Evolutionary conservation across 2,329 filamentous ascomycete species (phyloP).

Genomic region (Beauveria scarabaeidicola): DNA sequence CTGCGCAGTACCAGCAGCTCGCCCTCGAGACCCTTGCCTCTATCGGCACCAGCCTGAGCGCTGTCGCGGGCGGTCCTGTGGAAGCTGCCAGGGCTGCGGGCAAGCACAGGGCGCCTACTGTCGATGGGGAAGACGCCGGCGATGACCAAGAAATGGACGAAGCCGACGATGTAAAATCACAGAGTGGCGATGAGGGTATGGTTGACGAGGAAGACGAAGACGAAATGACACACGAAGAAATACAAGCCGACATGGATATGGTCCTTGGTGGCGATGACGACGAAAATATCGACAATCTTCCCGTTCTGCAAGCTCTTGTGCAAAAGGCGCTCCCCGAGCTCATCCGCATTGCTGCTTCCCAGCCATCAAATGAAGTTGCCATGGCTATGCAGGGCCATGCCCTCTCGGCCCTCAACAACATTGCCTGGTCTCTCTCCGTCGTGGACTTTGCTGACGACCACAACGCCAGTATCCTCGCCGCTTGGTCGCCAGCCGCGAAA

Average conservation of each 20-base stretch:
- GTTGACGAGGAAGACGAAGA: conserved; percentile 33
- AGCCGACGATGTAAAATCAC: conserved; percentile 25
- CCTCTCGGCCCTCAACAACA: conserved; percentile 56
- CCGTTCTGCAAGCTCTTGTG: conserved; percentile 39
- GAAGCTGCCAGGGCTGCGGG: conserved; percentile 1
- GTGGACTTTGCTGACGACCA: conserved; percentile 49
- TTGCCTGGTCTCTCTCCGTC: conserved; percentile 57
- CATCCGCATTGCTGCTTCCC: conserved; percentile 36
- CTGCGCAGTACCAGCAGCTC: conserved; percentile 40
- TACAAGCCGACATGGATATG: conserved; percentile 57
- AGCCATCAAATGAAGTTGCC: conserved; percentile 31
- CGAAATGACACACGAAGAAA: conserved; percentile 49
- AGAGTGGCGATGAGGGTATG: conserved; percentile 28
- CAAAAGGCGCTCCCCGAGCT: conserved; percentile 33
- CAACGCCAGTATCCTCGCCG: conserved; percentile 41
- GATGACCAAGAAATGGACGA: conserved; percentile 32
- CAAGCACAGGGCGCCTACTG: conserved; percentile 27
- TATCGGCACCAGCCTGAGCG: conserved; percentile 52
- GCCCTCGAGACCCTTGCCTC: conserved; percentile 56
- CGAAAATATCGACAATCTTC: conserved; percentile 39
- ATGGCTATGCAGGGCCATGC: conserved; percentile 43
- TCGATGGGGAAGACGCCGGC: conserved; percentile 22
- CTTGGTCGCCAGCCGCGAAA: conserved; percentile 46
- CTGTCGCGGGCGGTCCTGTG: conserved; percentile 29
- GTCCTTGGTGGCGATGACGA: conserved; percentile 43